Conservation (phyloP, 805 yeast genomes). For the Naumovozyma castellii region DNA sequence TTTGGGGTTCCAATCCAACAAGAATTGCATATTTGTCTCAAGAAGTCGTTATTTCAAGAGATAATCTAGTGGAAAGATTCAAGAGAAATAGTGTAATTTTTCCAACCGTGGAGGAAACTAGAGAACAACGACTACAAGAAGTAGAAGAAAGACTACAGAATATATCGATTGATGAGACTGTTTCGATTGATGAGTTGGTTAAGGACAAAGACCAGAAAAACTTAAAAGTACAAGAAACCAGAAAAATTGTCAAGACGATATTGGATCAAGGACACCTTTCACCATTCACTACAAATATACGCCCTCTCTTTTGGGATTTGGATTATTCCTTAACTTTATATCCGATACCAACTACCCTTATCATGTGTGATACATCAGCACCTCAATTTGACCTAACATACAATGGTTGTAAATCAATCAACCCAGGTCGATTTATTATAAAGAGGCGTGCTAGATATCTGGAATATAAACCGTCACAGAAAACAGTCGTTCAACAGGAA, state of each 20-base stretch:
- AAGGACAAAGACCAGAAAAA: constrained; percentile 32
- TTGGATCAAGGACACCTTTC: constrained; percentile 82
- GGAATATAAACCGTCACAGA: constrained; percentile 61
- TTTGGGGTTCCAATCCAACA: constrained; percentile 69
- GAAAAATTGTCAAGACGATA: constrained; percentile 67
- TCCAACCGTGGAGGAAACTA: constrained; percentile 29
- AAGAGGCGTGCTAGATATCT: constrained; percentile 50
- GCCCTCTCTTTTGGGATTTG: constrained; percentile 60
- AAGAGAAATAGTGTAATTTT: constrained; percentile 59
- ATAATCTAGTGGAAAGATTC: constrained; percentile 61
- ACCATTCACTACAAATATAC: constrained; percentile 55
- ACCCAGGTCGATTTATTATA: constrained; percentile 50
- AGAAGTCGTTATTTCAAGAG: constrained; percentile 68
- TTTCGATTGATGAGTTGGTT: constrained; percentile 20
- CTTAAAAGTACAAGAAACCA: constrained; percentile 45
- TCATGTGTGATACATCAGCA: constrained; percentile 63
- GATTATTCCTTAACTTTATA: constrained; percentile 61
- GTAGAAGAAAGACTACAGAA: constrained; percentile 17
- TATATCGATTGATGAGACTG: constrained; percentile 7
- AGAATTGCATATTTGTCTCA: constrained; percentile 72
- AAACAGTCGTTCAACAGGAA: constrained; percentile 41
- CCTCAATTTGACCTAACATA: constrained; percentile 68
- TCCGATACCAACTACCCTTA: constrained; percentile 63
- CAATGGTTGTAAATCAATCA: constrained; percentile 72
- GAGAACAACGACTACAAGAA: constrained; percentile 11